Conservation (phyloP, 306 rosid species). For the Vicia villosa region DNA sequence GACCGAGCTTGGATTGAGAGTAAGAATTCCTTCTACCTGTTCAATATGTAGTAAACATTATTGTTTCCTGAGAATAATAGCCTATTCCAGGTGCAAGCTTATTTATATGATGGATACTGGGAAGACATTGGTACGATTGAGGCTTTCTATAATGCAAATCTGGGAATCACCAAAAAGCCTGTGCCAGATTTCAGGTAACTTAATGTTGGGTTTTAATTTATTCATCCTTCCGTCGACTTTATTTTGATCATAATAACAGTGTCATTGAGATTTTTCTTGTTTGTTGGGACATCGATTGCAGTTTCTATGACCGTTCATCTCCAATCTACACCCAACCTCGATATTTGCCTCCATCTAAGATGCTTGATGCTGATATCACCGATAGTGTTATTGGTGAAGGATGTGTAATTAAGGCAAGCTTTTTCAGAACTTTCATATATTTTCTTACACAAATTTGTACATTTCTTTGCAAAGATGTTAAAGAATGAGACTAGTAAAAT, state of each 20-base stretch:
- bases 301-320: constrained; percentile 96
- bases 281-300: constrained; percentile 41
- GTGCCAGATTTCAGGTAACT: constrained; percentile 91
- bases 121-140: constrained; percentile 99
- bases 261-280: constrained; percentile 11
- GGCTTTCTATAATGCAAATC: constrained; percentile 96
- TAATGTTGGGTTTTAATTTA: constrained; percentile 17
- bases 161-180: constrained; percentile 98
- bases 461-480: constrained; percentile 13
- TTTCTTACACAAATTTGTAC: background rate
- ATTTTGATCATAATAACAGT: constrained; percentile 25
- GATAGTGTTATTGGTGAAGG: constrained; percentile 99
- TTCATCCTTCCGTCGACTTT: constrained; percentile 10
- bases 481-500: too few relatives aligned
- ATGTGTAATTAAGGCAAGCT: constrained; percentile 86
- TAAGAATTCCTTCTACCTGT: constrained; percentile 40
- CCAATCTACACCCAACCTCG: constrained; percentile 99
- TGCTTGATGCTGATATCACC: constrained; percentile 98
- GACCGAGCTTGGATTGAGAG: constrained; percentile 87
- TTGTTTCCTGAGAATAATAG: background rate
- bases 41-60: background rate
- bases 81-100: constrained; percentile 79
- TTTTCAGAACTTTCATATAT: constrained; percentile 21
- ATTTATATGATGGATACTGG: constrained; percentile 98
- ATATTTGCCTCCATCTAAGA: constrained; percentile 94